Conservation (phyloP, 2,329 filamentous ascomycete species). For the Ciborinia camelliae region DNA sequence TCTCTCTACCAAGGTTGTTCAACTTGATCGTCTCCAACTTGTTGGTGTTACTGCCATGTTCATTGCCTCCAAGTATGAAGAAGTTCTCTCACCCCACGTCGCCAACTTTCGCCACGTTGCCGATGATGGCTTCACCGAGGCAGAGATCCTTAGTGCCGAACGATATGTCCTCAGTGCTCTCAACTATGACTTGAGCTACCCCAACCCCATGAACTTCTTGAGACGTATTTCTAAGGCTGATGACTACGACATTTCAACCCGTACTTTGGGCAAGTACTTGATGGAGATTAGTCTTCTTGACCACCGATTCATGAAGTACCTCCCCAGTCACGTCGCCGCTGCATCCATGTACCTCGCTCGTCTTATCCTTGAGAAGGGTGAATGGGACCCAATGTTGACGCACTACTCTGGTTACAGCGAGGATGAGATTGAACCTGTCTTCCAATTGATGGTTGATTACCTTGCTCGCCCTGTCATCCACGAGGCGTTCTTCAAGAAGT, state of each 20-base stretch:
- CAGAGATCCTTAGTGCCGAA: slow-evolving; percentile 95
- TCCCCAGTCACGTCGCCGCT: slow-evolving; percentile 85
- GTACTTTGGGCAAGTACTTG: slow-evolving; percentile 94
- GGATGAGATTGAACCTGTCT: slow-evolving; percentile 87
- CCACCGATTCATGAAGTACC: slow-evolving; percentile 86
- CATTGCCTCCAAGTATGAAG: slow-evolving; percentile 98
- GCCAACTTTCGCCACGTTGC: slow-evolving; percentile 96
- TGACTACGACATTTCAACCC: slow-evolving; percentile 97
- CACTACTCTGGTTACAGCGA: slow-evolving; percentile 94
- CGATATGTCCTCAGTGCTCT: slow-evolving; percentile 87
- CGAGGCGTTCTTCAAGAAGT: slow-evolving; percentile 99
- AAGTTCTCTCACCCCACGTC: slow-evolving; percentile 94
- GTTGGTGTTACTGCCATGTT: slow-evolving; percentile 99
- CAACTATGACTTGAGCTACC: slow-evolving; percentile 96
- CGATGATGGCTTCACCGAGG: slow-evolving; percentile 92
- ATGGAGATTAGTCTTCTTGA: slow-evolving; percentile 96
- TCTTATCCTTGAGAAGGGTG: slow-evolving; percentile 82
- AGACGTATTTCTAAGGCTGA: slow-evolving; percentile 98
- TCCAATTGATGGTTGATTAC: slow-evolving; percentile 95
- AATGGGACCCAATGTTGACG: slow-evolving; percentile 84
- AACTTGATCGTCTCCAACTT: slow-evolving; percentile 91
- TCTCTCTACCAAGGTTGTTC: slow-evolving; percentile 90
- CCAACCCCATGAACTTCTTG: slow-evolving; percentile 99
- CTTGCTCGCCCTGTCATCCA: slow-evolving; percentile 85
- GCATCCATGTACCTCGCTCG: slow-evolving; percentile 94